Evolutionary conservation across 2,329 filamentous ascomycete species (phyloP), one percentile per base, ranked within the genome.

Genomic region (Aspergillus sp.): DNA sequence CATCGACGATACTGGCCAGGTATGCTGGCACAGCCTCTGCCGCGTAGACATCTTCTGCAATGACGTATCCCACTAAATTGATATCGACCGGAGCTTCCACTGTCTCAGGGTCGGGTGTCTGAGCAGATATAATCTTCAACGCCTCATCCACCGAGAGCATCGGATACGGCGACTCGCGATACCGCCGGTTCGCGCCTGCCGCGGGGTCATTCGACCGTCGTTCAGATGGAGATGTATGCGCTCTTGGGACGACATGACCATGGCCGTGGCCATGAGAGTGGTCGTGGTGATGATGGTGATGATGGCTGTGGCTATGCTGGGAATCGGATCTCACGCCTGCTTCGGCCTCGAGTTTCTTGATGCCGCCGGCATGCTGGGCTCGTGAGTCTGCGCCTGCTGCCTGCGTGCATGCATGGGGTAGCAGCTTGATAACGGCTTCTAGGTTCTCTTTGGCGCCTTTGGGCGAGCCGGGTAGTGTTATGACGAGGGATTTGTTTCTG

Each of bases 361-460:
- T 82, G 0, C 95, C 94, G 2, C 93, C 93, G 0, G 84, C 82
- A 75, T 99, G 95, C 5, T 97, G 79, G 0, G 81, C 76, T 68
- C 95, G 85, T 0, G 95, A 98, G 72, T 96, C 87, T 15, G 87
- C 88, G 1, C 94, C 95, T 0, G 91, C 87, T 30, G 92, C 91
- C 80, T 98, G 94, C 7, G 91, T 80, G 68, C 95, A 99, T n/a
- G 95, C 95, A 78, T 99, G 95, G 0, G 94, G 93, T 6, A 99
- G 80, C n/a, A 94, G 87, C 73, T 93, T 96, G 64, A 99, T 81
- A 7, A 99, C 83, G 1, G 93, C 89, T 72, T 95, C 88, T 0
- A 99, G 84, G 72, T 98, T 99, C 80, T 99, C 95, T 71, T 88
- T 91, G 8, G 95, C 95, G 1, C 93, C 95, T 76, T 98, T 98